Percentiles rank a stretch among this genome's conserved stretches.
These are phyloP conservation scores for Tilletia caries DNA, from an alignment of 1,284 basidiomycete species.

Conservation along the genomic window DNA sequence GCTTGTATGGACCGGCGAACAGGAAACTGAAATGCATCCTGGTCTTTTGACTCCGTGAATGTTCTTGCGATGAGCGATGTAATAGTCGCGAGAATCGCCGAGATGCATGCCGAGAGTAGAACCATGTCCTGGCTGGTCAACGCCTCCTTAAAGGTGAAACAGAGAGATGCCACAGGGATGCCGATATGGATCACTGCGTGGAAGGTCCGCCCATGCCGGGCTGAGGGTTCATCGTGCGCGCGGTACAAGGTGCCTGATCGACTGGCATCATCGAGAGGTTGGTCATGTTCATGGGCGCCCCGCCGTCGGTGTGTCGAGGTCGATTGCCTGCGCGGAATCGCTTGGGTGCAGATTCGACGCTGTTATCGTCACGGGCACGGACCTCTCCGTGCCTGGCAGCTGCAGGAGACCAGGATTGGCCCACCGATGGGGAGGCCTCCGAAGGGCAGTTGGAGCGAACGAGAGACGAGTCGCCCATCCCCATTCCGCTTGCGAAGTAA, in stretches of 20 bases:
- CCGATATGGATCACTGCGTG: too few species aligned
- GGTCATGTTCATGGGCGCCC: not conserved
- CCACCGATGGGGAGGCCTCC: not conserved
- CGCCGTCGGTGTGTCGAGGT: constrained; percentile 7
- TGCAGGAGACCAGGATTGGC: not conserved
- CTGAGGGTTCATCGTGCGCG: not conserved
- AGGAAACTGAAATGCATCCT: too few species aligned
- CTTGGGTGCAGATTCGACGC: not conserved
- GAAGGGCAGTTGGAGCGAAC: not conserved
- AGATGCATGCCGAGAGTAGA: too few species aligned
- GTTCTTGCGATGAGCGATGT: too few species aligned
- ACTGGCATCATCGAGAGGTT: not conserved
- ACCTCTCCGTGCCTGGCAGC: not conserved
- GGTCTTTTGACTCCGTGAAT: too few species aligned
- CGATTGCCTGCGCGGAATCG: not conserved
- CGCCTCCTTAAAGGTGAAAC: too few species aligned
- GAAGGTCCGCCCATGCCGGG: not conserved
- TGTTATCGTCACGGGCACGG: not conserved
- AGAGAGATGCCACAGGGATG: too few species aligned
- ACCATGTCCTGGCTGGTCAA: too few species aligned
- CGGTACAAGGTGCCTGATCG: not conserved
- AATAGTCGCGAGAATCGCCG: too few species aligned
- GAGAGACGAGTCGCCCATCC: not conserved
- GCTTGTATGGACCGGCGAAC: too few species aligned
- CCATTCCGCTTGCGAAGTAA: not conserved